A percentile compares a stretch with the other conserved stretches of the same genome.
Evolutionary conservation across 1,284 basidiomycete genomes (phyloP).

Genomic region (Coniferiporia sulphurascens): DNA sequence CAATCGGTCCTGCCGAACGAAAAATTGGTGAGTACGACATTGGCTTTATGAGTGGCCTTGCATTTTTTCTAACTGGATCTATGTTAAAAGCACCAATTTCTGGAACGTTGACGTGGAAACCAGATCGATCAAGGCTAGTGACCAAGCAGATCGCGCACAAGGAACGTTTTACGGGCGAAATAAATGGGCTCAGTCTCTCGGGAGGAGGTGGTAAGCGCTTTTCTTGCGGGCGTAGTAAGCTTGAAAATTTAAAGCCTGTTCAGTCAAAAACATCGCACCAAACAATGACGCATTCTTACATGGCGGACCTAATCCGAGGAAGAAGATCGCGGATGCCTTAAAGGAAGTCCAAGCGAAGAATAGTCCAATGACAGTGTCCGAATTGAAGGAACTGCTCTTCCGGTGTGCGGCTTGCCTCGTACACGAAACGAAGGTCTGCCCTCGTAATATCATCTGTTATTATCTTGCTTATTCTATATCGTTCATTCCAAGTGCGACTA

Average conservation of each 20-base stretch:
- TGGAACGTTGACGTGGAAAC: slow-evolving; percentile 52
- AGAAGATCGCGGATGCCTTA: slow-evolving; percentile 65
- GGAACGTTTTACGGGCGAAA: slow-evolving; percentile 83
- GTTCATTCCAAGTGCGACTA: slow-evolving; percentile 62
- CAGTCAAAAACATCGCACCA: background rate
- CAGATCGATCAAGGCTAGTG: slow-evolving; percentile 73
- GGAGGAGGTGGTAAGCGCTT: slow-evolving; percentile 42
- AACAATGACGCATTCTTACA: background rate
- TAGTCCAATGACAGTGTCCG: slow-evolving; percentile 68
- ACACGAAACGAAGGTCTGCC: slow-evolving; percentile 55
- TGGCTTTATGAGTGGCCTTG: background rate
- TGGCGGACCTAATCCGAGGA: slow-evolving; percentile 51
- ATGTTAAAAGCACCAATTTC: slow-evolving; percentile 51
- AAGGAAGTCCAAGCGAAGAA: slow-evolving; percentile 67
- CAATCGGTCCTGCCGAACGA: slow-evolving; percentile 73
- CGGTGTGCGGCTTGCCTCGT: slow-evolving; percentile 82
- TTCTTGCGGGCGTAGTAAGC: background rate
- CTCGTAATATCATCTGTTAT: slow-evolving; percentile 7
- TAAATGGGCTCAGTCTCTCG: slow-evolving; percentile 73
- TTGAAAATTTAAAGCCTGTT: slow-evolving; percentile 10
- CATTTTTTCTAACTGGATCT: background rate
- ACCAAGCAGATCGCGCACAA: slow-evolving; percentile 82
- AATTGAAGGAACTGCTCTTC: slow-evolving; percentile 83
- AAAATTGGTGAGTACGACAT: slow-evolving; percentile 55
- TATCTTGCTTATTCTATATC: background rate